These are phyloP conservation scores for Dentipellis sp. DNA, from an alignment of 768 basidiomycete species.

Conservation along the genomic window DNA sequence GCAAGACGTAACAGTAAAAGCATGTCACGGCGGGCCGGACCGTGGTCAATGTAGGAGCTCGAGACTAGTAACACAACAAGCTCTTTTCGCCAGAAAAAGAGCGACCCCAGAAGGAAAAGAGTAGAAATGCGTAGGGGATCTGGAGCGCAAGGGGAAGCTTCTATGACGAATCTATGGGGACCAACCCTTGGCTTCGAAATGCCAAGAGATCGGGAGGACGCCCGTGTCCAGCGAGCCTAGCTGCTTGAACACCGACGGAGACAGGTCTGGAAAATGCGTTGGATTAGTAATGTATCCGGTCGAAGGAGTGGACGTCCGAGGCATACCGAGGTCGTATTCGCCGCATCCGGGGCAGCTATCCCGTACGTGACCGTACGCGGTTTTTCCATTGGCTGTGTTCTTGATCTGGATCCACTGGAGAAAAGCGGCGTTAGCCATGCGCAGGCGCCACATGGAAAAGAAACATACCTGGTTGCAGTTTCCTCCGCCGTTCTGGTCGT, in stretches of 20 bases:
- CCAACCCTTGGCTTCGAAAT: background rate
- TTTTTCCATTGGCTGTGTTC: conserved; percentile 2
- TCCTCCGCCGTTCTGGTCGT: conserved; percentile 1
- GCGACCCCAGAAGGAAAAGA: background rate
- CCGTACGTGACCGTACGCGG: conserved; percentile 2
- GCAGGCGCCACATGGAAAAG: background rate
- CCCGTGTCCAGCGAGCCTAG: background rate
- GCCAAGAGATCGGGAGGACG: conserved; percentile 2
- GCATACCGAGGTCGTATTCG: conserved; percentile 9
- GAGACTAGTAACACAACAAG: background rate
- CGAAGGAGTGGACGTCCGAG: background rate
- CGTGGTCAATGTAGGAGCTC: background rate
- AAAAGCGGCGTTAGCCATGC: background rate
- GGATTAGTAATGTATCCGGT: background rate
- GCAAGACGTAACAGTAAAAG: background rate
- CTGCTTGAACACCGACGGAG: conserved; percentile 1
- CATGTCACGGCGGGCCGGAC: no score
- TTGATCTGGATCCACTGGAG: conserved; percentile 2
- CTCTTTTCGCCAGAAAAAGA: background rate
- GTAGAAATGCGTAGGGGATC: background rate
- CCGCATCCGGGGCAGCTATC: conserved; percentile 12
- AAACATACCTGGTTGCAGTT: conserved; percentile 9
- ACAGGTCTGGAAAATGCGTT: conserved; percentile 9
- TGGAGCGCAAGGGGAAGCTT: background rate
- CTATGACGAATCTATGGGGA: background rate